phyloP scores from a whole-genome alignment of 2,329 filamentous ascomycete genomes.

The Podosphaera fusca region DNA sequence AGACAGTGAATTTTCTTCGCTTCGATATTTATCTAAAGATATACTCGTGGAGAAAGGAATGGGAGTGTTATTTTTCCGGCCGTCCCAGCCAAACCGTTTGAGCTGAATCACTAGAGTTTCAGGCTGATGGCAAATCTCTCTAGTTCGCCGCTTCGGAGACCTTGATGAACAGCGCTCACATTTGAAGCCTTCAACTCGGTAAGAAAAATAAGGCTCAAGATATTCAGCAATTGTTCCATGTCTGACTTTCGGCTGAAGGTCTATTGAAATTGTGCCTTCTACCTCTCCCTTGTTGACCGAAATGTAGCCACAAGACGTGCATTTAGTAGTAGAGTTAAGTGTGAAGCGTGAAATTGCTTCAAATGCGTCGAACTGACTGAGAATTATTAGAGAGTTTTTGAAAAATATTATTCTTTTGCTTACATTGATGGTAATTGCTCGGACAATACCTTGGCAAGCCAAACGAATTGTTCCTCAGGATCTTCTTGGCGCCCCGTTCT shows the following conservation, averaged over 20 bases:
- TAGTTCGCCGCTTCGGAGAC: slow-evolving; percentile 7
- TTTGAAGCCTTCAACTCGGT: slow-evolving; percentile 3
- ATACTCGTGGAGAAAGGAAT: slow-evolving; percentile 6
- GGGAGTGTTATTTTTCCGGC: slow-evolving; percentile 8
- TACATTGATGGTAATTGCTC: slow-evolving; percentile 12
- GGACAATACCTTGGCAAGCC: slow-evolving; percentile 10
- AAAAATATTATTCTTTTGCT: slow-evolving; percentile 1
- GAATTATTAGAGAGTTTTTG: not conserved
- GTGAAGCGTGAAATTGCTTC: slow-evolving; percentile 5
- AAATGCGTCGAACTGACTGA: slow-evolving; percentile 1
- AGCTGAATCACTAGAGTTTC: slow-evolving; percentile 10
- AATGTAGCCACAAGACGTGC: slow-evolving; percentile 8
- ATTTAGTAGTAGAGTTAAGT: slow-evolving; percentile 1
- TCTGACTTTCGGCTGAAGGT: slow-evolving; percentile 8
- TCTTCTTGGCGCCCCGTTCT: slow-evolving; percentile 11
- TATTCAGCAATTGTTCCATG: slow-evolving; percentile 8
- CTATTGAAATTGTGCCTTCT: slow-evolving; percentile 11
- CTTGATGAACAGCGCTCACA: not conserved
- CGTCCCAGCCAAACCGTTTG: slow-evolving; percentile 2
- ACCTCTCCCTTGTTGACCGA: slow-evolving; percentile 7
- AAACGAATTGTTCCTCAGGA: slow-evolving; percentile 13
- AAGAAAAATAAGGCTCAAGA: slow-evolving; percentile 6
- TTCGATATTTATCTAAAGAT: slow-evolving; percentile 10
- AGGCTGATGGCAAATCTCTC: slow-evolving; percentile 13
- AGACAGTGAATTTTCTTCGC: slow-evolving; percentile 1